phyloP scores from a whole-genome alignment of 208 protist genomes.

The Trypanosoma vivax region DNA sequence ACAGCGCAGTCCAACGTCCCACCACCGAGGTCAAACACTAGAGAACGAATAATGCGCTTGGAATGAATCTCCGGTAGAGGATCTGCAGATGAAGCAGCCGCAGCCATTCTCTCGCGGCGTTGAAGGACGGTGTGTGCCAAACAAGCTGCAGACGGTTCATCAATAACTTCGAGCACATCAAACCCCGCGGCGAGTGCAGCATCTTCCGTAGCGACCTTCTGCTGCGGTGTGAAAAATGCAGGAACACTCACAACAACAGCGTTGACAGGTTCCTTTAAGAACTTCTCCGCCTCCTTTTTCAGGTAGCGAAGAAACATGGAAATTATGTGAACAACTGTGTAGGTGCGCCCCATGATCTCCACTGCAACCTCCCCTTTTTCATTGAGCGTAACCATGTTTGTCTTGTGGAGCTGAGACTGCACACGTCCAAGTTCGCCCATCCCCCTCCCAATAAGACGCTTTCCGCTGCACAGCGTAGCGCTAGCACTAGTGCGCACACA shows the following conservation, averaged over 20 bases:
- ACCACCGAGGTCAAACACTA: conserved; percentile 89
- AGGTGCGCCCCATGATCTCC: conserved; percentile 84
- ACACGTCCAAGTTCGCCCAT: conserved; percentile 82
- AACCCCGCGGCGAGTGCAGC: conserved; percentile 85
- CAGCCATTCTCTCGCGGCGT: not conserved
- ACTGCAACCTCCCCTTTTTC: conserved; percentile 85
- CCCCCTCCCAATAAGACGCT: conserved; percentile 83
- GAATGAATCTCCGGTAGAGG: not conserved
- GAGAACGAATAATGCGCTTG: conserved; percentile 52
- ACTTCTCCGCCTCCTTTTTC: conserved; percentile 81
- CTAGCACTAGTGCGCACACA: conserved; percentile 81
- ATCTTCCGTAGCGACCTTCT: conserved; percentile 91
- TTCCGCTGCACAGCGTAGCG: conserved; percentile 87
- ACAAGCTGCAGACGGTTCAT: conserved; percentile 88
- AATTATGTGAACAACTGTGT: conserved; percentile 89
- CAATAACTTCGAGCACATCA: conserved; percentile 90
- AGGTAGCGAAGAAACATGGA: conserved; percentile 90
- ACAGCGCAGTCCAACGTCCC: conserved; percentile 89
- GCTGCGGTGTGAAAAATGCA: conserved; percentile 89
- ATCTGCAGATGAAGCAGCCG: conserved; percentile 8
- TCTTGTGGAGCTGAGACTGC: conserved; percentile 77
- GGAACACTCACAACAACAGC: conserved; percentile 86
- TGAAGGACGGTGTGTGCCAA: conserved; percentile 80
- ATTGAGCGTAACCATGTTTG: conserved; percentile 82
- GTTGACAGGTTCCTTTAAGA: conserved; percentile 75